Evolutionary conservation across 1,284 basidiomycete genomes (phyloP).

Genomic region (Pterula multifida): DNA sequence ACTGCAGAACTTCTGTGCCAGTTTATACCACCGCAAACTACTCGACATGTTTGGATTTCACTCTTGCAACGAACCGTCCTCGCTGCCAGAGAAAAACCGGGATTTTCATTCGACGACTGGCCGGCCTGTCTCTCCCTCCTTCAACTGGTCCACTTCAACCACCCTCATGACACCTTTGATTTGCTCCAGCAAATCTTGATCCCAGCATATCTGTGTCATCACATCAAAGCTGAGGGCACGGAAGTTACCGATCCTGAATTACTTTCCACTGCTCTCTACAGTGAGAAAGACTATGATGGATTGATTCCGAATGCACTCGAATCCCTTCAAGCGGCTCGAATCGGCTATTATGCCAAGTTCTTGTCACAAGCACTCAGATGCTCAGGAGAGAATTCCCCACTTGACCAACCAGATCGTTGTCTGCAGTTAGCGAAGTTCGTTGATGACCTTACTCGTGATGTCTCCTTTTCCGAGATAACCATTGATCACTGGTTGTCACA

Average conservation of each 20-base stretch:
- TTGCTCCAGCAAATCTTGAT: not conserved
- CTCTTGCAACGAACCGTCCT: not conserved
- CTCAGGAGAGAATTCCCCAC: not conserved
- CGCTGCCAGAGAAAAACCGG: not conserved
- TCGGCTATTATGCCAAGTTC: not conserved
- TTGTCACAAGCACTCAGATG: not conserved
- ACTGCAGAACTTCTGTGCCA: not conserved
- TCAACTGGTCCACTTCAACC: not conserved
- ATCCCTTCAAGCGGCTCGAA: not conserved
- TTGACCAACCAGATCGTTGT: not conserved
- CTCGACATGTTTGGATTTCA: not conserved
- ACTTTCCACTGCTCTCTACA: not conserved
- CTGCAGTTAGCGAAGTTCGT: not conserved
- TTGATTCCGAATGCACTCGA: not conserved
- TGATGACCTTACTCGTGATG: not conserved
- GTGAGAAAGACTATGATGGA: not conserved
- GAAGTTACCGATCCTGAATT: not conserved
- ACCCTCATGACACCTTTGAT: not conserved
- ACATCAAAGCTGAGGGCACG: not conserved
- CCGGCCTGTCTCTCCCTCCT: not conserved
- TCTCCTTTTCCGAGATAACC: not conserved
- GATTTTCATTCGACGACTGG: not conserved
- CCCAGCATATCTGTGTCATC: not conserved
- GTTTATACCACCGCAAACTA: not conserved
- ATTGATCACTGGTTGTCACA: not conserved